Evolutionary conservation across 2,329 filamentous ascomycete genomes (phyloP), one percentile per base, ranked within the genome.

Genomic region (Ophiognomonia clavigignenti-juglandacearum): DNA sequence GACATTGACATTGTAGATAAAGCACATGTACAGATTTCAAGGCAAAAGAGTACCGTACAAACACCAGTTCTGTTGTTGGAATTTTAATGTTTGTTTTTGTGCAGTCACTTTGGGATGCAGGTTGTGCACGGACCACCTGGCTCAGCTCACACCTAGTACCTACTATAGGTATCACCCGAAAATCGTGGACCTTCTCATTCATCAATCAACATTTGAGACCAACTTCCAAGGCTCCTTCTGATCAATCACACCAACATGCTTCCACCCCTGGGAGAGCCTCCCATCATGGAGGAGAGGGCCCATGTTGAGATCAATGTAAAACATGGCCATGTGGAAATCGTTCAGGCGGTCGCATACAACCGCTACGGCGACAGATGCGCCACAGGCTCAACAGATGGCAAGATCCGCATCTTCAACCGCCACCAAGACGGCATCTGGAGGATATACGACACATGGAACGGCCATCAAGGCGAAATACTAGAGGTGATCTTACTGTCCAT

Each of bases 351-450:
- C 52, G 85, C 88, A 56, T 95, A 95, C 76, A 96, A 96, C 66
- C 84, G 83, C 56, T 95, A 95, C 64, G 92, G 91, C 57, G 91
- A 89, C 59, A 87, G 91, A 57, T 91, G 92, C 73, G 87, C 91
- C 35, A 93, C 90, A 3, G 90, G 89, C 27, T 93, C 89, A 16
- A 88, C 92, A 16, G 92, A 97, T 65, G 92, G 95, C 64, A 88
- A 86, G 64, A 85, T 97, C 59, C 89, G 91, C 62, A 86, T 96
- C 53, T 96, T 92, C 77, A 88, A 92, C 66, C 78, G 85, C 39
- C 85, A 93, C 61, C 83, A 83, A 55, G 85, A 89, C 57, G 82
- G 82, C 35, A 73, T 80, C 48, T 96, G 90, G 88, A 77, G 80
- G 43, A 70, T 93, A 31, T 86, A 83, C 61, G 92, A 97, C 68